Conservation (phyloP, 257 asterid species). For the Echites panduratus region DNA sequence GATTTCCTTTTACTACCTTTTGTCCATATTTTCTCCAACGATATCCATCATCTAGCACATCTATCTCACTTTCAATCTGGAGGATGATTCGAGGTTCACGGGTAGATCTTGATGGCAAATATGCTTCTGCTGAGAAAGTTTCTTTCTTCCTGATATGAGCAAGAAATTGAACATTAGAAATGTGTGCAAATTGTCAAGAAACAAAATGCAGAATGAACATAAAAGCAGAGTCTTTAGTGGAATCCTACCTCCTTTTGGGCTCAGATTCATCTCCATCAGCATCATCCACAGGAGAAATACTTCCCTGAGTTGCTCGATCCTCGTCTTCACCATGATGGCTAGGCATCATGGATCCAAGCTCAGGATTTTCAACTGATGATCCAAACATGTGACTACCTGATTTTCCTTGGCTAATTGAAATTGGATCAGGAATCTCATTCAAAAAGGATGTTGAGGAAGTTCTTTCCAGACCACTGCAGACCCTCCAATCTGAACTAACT, state of each 20-base stretch:
- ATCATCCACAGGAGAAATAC: slow-evolving; percentile 40
- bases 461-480: slow-evolving; percentile 24
- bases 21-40: slow-evolving; percentile 92
- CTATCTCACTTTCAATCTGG: slow-evolving; percentile 60
- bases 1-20: slow-evolving; percentile 85
- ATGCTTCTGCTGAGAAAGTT: slow-evolving; percentile 32
- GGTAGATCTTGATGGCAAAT: slow-evolving; percentile 39
- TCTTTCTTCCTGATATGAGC: slow-evolving; percentile 51
- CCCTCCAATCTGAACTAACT: slow-evolving; percentile 25
- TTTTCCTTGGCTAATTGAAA: slow-evolving; percentile 2
- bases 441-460: slow-evolving; percentile 22
- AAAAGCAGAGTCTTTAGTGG: neutral
- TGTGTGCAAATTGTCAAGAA: neutral
- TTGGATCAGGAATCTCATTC: slow-evolving; percentile 28
- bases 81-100: slow-evolving; percentile 68
- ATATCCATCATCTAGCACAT: slow-evolving; percentile 81
- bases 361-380: slow-evolving; percentile 23
- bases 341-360: slow-evolving; percentile 25
- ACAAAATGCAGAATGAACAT: too few relatives aligned
- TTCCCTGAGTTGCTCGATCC: slow-evolving; percentile 39
- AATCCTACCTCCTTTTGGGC: slow-evolving; percentile 48
- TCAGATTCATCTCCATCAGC: slow-evolving; percentile 45
- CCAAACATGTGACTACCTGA: slow-evolving; percentile 22
- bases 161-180: neutral
- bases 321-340: slow-evolving; percentile 35